Percentiles rank a stretch among this genome's conserved stretches.
Conservation (phyloP, 1,139 yeast genomes). For the Hyphopichia khmerensis region DNA sequence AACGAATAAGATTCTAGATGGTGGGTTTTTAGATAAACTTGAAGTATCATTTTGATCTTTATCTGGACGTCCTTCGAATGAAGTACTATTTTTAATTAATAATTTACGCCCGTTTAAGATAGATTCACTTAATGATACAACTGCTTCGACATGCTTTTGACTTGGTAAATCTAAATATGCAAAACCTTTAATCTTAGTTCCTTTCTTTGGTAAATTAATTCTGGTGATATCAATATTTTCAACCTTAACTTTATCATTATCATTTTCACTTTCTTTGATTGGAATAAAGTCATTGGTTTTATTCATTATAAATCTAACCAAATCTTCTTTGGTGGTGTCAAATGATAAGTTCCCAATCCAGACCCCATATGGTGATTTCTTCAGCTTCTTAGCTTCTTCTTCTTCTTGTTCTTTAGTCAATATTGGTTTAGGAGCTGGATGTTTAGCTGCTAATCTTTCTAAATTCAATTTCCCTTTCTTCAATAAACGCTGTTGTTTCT, state of each 20-base stretch:
- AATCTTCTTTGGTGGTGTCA: constrained; percentile 77
- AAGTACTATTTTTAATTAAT: constrained; percentile 75
- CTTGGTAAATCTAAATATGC: constrained; percentile 86
- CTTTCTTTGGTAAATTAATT: constrained; percentile 65
- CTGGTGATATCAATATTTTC: constrained; percentile 54
- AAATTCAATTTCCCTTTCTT: constrained; percentile 75
- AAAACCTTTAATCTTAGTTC: constrained; percentile 73
- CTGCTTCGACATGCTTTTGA: constrained; percentile 60
- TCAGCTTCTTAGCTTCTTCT: constrained; percentile 24
- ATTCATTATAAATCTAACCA: constrained; percentile 60
- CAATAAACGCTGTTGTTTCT: constrained; percentile 83
- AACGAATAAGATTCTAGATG: constrained; percentile 84
- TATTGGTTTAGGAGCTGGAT: constrained; percentile 43
- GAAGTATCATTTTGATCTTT: constrained; percentile 36
- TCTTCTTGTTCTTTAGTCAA: constrained; percentile 27
- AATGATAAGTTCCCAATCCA: constrained; percentile 95
- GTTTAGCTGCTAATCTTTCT: constrained; percentile 54
- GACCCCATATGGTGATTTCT: constrained; percentile 65
- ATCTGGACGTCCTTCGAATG: constrained; percentile 87
- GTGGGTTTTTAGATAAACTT: constrained; percentile 68
- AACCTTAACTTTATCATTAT: constrained; percentile 38
- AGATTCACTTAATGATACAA: constrained; percentile 67
- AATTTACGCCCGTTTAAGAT: constrained; percentile 80
- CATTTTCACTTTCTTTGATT: constrained; percentile 25
- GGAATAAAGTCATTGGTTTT: constrained; percentile 45